A percentile compares a stretch with the other conserved stretches of the same genome.
phyloP scores from a whole-genome alignment of 2,329 filamentous ascomycete genomes.

The Exutisphaerella laricina region DNA sequence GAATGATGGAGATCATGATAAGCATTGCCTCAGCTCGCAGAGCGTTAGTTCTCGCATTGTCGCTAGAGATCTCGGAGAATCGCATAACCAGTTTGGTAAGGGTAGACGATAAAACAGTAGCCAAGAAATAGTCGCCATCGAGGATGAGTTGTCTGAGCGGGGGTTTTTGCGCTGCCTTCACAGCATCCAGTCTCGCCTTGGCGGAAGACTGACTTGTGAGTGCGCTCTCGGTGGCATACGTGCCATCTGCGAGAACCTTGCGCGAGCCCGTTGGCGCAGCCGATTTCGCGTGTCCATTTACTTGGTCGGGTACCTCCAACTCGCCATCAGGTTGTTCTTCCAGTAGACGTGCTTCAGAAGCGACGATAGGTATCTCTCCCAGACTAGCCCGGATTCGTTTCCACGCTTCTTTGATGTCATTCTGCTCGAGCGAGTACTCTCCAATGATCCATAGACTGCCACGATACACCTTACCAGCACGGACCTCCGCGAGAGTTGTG shows the following conservation, averaged over 20 bases:
- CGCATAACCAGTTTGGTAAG: slow-evolving; percentile 98
- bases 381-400: slow-evolving; percentile 89
- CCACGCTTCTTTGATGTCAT: slow-evolving; percentile 93
- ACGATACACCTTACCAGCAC: slow-evolving; percentile 94
- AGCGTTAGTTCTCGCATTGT: slow-evolving; percentile 82
- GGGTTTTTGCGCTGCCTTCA: slow-evolving; percentile 95
- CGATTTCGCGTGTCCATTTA: slow-evolving; percentile 74
- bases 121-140: slow-evolving; percentile 94
- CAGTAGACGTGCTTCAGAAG: slow-evolving; percentile 85
- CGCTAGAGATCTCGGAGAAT: slow-evolving; percentile 85
- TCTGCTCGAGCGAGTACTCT: slow-evolving; percentile 91
- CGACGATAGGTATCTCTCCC: slow-evolving; percentile 93
- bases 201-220: slow-evolving; percentile 87
- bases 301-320: slow-evolving; percentile 59
- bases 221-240: slow-evolving; percentile 94
- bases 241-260: slow-evolving; percentile 91
- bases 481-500: slow-evolving; percentile 83
- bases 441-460: slow-evolving; percentile 97
- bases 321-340: slow-evolving; percentile 69
- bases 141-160: slow-evolving; percentile 91
- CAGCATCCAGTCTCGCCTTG: slow-evolving; percentile 86
- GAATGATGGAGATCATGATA: slow-evolving; percentile 98
- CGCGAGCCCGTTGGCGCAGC: slow-evolving; percentile 75
- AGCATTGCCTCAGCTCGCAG: slow-evolving; percentile 96
- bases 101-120: slow-evolving; percentile 90